Evolutionary conservation across 768 basidiomycete genomes (phyloP), one percentile per base, ranked within the genome.

Genomic region (Psilocybe azurescens): DNA sequence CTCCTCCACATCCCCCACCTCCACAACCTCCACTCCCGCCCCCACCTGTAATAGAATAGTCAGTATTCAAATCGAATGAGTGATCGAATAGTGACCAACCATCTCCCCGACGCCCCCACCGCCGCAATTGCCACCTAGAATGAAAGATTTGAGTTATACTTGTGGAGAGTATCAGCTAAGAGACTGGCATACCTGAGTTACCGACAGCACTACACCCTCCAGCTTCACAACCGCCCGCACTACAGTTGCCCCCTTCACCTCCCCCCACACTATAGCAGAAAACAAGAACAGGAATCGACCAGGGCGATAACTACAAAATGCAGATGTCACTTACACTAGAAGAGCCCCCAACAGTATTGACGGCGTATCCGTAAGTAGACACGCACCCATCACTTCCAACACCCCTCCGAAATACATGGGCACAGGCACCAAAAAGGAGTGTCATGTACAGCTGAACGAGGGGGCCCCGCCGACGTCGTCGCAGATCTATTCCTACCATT

Each of bases 381-480:
- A 61, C 62, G 33, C 55, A 65, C 28, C 36, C 50, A 14, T 13
- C 36, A 6, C 20, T 2, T n/a, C 11, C 11, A 13, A 14, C 41
- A 20, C 36, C 38, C 53, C 54, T 7, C 65, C 38, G 41, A 36
- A 75, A 53, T 70, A 77, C 33, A 80, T 52, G 54, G 82, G 81
- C 38, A 82, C 73, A 16, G 77, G 76, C 10, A 76, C 55, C 28
- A 83, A 69, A 63, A 83, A 38, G 81, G 75, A 29, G 51, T 16
- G 16, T 59, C 58, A 48, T 69, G 62, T 8, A 10, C 41, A 14
- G 38, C 38, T 9, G 11, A 44, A 44, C 33, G n/a, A 53, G 24
- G n/a, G 4, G 24, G 24, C 24, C 24, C 24, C 24, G 8, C n/a
- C 13, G 33, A 29, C n/a, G 52, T 5, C n/a, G 52, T 5, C 52